phyloP scores from a whole-genome alignment of 2,329 filamentous ascomycete genomes.

The Penicillium olsonii region DNA sequence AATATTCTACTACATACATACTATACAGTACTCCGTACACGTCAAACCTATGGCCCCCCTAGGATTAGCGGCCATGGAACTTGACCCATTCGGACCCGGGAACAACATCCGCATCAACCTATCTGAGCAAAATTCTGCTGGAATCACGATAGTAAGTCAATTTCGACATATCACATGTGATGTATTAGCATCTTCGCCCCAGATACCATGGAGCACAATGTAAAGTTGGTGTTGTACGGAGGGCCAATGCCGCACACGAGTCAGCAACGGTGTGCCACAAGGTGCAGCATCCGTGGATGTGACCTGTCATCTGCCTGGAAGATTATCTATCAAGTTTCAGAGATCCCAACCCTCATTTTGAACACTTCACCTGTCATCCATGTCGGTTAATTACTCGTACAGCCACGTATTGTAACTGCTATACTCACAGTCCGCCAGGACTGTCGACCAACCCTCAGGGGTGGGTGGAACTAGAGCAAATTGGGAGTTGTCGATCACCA shows the following conservation, averaged over 20 bases:
- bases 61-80: too few relatives aligned
- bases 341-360: not conserved
- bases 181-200: not conserved
- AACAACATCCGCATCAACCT: too few relatives aligned
- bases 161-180: not conserved
- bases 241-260: not conserved
- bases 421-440: not conserved
- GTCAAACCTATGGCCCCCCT: too few relatives aligned
- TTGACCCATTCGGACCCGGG: too few relatives aligned
- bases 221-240: not conserved
- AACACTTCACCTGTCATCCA: not conserved
- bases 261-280: not conserved
- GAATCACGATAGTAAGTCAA: not conserved
- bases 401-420: too few relatives aligned
- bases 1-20: too few relatives aligned
- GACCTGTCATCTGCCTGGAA: not conserved
- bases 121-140: too few relatives aligned
- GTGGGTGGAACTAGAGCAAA: conserved; percentile 1
- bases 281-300: not conserved
- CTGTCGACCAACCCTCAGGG: not conserved
- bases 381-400: not conserved
- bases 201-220: not conserved
- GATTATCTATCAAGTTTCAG: not conserved
- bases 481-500: conserved; percentile 7
- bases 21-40: too few relatives aligned